phyloP scores from a whole-genome alignment of 441 rosid genomes.

The Erodium trifolium region DNA sequence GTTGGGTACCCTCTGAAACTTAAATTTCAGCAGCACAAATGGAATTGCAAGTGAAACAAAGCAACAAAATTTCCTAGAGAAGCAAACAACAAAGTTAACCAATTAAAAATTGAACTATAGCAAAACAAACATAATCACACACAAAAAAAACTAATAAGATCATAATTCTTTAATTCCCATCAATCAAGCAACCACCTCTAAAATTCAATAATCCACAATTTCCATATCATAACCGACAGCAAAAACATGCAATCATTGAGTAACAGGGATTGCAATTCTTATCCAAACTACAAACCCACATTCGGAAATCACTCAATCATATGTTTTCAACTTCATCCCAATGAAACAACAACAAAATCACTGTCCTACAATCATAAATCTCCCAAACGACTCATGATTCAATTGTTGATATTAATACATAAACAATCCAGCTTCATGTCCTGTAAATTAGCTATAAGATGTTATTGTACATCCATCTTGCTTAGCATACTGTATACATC shows the following conservation, averaged over 20 bases:
- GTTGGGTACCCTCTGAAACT: background rate
- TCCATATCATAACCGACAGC: background rate
- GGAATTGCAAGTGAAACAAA: background rate
- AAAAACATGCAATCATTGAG: background rate
- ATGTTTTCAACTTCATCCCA: background rate
- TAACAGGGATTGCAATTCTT: background rate
- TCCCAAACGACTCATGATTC: background rate
- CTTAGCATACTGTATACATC: background rate
- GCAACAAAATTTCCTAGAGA: background rate
- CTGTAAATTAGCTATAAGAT: background rate
- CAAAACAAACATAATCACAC: conserved; percentile 1
- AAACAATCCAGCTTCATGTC: background rate
- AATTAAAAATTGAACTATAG: background rate
- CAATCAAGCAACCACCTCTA: background rate
- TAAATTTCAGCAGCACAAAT: background rate
- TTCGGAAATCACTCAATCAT: background rate
- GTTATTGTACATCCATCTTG: conserved; percentile 1
- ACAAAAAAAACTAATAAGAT: background rate
- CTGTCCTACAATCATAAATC: background rate
- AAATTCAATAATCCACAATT: background rate
- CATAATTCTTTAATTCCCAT: background rate
- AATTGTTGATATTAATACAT: background rate
- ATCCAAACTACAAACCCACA: background rate
- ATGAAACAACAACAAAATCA: background rate
- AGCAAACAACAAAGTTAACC: background rate